A percentile compares a stretch with the other conserved stretches of the same genome.
Conservation (phyloP, 306 rosid genomes). For the Ormosia emarginata region DNA sequence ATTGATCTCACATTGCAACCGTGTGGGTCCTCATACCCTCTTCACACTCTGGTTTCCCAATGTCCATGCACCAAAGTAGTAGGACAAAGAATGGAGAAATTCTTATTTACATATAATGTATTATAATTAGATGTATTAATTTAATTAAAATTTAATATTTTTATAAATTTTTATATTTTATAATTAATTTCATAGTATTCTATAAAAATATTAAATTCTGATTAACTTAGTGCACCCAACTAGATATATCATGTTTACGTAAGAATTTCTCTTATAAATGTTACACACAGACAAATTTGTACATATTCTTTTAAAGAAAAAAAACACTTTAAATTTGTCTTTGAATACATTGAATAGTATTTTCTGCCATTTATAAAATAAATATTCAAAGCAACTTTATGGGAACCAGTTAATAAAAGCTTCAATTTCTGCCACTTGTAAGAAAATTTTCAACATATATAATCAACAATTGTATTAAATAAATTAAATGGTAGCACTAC, state of each 20-base stretch:
- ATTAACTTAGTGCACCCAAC: too few species aligned
- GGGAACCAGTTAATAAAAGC: conserved; percentile 24
- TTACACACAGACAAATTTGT: neutral
- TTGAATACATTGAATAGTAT: conserved; percentile 4
- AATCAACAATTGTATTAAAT: neutral
- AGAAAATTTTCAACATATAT: neutral
- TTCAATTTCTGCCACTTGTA: conserved; percentile 9
- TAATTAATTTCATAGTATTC: too few species aligned
- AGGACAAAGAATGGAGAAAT: conserved; percentile 11
- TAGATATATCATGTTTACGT: too few species aligned
- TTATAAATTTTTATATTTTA: too few species aligned
- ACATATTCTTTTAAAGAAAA: neutral
- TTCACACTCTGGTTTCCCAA: conserved; percentile 35
- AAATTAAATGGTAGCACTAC: neutral
- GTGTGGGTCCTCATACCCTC: conserved; percentile 52
- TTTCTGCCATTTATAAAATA: neutral
- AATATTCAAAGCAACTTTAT: neutral
- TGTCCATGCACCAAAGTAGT: conserved; percentile 24
- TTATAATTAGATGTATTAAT: too few species aligned
- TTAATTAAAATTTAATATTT: too few species aligned
- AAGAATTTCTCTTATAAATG: too few species aligned
- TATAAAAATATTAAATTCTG: too few species aligned
- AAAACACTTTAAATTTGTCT: neutral
- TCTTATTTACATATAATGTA: too few species aligned
- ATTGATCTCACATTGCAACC: conserved; percentile 36